Evolutionary conservation across 352 stramenopile species (phyloP).

Genomic region (Pythium brachiatum): DNA sequence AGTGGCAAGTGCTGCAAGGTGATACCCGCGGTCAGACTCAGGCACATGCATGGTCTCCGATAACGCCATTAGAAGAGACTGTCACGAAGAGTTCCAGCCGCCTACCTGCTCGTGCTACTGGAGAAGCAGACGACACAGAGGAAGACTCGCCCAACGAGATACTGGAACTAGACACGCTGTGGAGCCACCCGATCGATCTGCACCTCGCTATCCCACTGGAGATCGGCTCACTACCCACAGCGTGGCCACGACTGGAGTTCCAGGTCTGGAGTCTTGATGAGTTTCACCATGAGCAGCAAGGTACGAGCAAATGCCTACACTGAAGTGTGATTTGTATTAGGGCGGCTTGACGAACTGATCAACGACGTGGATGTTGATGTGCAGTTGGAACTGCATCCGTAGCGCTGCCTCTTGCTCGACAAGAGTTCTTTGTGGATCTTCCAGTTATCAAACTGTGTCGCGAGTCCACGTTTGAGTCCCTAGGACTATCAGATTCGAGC

Average conservation of each 20-base stretch:
- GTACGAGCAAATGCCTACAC: no score
- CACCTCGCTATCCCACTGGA: slow-evolving; percentile 31
- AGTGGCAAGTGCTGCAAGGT: slow-evolving; percentile 44
- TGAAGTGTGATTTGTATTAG: background rate
- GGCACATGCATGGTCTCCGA: slow-evolving; percentile 26
- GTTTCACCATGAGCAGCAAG: slow-evolving; percentile 37
- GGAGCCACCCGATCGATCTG: slow-evolving; percentile 53
- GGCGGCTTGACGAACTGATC: no score
- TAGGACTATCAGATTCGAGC: slow-evolving; percentile 15
- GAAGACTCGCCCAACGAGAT: background rate
- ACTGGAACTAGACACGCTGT: slow-evolving; percentile 41
- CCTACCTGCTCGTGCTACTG: background rate
- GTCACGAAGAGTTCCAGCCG: slow-evolving; percentile 6
- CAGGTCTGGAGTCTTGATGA: slow-evolving; percentile 44
- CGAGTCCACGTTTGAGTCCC: slow-evolving; percentile 16
- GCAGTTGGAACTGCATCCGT: slow-evolving; percentile 37
- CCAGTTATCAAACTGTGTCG: slow-evolving; percentile 28
- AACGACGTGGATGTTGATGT: background rate
- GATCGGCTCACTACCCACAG: slow-evolving; percentile 21
- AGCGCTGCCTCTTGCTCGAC: slow-evolving; percentile 29
- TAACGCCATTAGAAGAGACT: slow-evolving; percentile 10
- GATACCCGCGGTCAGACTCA: slow-evolving; percentile 45
- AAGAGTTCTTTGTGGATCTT: slow-evolving; percentile 47
- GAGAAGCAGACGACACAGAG: slow-evolving; percentile 10
- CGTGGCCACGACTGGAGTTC: slow-evolving; percentile 46